A percentile compares a stretch with the other conserved stretches of the same genome.
phyloP scores from a whole-genome alignment of 768 basidiomycete genomes.

The Stropharia rugosoannulata region DNA sequence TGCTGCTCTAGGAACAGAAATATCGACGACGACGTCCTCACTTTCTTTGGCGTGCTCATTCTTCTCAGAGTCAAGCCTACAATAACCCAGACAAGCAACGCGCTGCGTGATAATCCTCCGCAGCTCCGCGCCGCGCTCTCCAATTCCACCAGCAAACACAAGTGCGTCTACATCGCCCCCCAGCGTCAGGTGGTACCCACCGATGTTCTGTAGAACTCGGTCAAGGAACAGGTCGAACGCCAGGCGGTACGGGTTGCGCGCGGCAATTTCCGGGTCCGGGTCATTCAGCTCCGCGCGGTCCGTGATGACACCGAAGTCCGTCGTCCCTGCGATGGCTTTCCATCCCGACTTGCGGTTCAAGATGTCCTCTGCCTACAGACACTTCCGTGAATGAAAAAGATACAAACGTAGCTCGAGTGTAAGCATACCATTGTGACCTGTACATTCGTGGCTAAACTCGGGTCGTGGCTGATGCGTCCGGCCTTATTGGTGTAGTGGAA shows the following conservation, averaged over 20 bases:
- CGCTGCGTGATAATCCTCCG: constrained; percentile 54
- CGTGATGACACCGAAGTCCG: constrained; percentile 77
- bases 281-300: constrained; percentile 34
- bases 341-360: constrained; percentile 78
- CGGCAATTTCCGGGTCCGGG: constrained; percentile 20
- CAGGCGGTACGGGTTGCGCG: constrained; percentile 43
- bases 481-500: constrained; percentile 75
- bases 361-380: constrained; percentile 60
- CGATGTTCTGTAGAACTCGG: constrained; percentile 69
- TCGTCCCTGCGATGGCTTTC: constrained; percentile 75
- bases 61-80: neutral
- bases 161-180: constrained; percentile 69
- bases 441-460: constrained; percentile 41
- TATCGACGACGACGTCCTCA: neutral
- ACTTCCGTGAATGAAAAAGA: neutral
- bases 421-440: constrained; percentile 49
- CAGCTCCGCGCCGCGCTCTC: constrained; percentile 68
- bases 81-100: constrained; percentile 62
- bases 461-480: constrained; percentile 54
- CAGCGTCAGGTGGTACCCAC: constrained; percentile 75
- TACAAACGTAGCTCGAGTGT: neutral
- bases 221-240: constrained; percentile 84
- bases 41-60: neutral
- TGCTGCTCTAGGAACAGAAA: neutral
- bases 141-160: constrained; percentile 88